Conservation (phyloP, 768 basidiomycete species). For the Russula lepida region DNA sequence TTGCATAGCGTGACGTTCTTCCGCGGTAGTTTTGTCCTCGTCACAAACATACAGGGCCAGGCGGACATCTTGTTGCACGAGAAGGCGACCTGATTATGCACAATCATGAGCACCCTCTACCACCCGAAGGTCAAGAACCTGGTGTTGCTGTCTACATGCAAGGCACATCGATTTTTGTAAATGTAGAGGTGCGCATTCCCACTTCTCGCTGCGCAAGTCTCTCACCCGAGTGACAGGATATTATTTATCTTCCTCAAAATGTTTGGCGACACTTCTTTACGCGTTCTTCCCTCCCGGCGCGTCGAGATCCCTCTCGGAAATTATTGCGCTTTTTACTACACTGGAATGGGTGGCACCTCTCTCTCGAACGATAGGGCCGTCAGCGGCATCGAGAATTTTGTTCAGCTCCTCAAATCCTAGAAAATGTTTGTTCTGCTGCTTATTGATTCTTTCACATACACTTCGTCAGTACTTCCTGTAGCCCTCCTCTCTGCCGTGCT, state of each 20-base stretch:
- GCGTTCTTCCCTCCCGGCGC: background rate
- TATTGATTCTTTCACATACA: too few relatives aligned
- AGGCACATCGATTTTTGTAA: background rate
- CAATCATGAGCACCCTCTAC: background rate
- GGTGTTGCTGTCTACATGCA: background rate
- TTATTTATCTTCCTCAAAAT: background rate
- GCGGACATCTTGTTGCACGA: background rate
- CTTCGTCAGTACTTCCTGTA: too few relatives aligned
- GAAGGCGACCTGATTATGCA: background rate
- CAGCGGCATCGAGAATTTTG: background rate
- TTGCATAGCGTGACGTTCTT: background rate
- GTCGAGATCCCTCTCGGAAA: background rate
- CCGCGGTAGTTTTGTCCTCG: background rate
- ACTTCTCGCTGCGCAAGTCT: background rate
- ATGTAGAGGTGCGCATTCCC: background rate
- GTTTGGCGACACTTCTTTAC: background rate
- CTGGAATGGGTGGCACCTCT: background rate
- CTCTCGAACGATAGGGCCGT: background rate
- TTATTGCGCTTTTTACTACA: background rate
- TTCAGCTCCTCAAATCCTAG: background rate
- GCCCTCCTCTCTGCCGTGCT: too few relatives aligned
- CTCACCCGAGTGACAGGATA: background rate
- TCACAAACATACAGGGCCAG: background rate
- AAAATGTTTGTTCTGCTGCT: background rate
- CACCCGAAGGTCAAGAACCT: background rate